Evolutionary conservation across 176 grass and related monocot genomes (phyloP), one percentile per base, ranked within the genome.

Genomic region (Microstegium vimineum): DNA sequence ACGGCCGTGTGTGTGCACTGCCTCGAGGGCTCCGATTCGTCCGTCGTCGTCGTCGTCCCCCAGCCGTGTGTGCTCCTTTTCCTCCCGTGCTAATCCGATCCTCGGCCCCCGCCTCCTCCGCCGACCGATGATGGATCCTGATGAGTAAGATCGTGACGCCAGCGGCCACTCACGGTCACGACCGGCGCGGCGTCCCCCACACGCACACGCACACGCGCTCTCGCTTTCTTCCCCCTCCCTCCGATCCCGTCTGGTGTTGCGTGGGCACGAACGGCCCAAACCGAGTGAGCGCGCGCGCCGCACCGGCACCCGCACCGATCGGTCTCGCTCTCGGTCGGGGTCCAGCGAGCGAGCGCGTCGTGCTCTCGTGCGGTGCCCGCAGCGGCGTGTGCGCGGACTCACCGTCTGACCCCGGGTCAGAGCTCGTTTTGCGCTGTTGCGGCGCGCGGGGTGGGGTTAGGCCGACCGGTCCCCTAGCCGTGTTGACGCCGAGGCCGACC

Each of bases 401-500:
- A 8, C 51, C 16, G 51, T 31, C 71, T 74, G 70, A 68, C 82
- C 72, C 16, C 45, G 61, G 26, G 71, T 67, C 45, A 75, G 57
- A n/a, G 34, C 25, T 6, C 70, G 32, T 12, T 34, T 15, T 5
- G 14, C 69, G 57, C 41, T 17, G 34, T 27, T 52, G 63, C 72
- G 51, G 51, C 30, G 62, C 43, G 25, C 7, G 60, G 13, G 77
- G 46, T 80, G 87, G 62, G 40, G 81, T 89, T 89, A 89, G 87
- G 87, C 85, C 85, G 77, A 42, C 9, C 76, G 12, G 27, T 25
- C 45, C 4, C 26, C 14, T 81, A n/a, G 67, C 67, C 87, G 82
- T 75, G 87, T 84, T 80, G 76, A 84, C 23, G 41, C 22, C 14
- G 25, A n/a, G 17, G 17, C 11, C 11, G 35, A 46, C 71, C 28